Conservation (phyloP, 768 basidiomycete species). For the Hemileccinum impolitum region DNA sequence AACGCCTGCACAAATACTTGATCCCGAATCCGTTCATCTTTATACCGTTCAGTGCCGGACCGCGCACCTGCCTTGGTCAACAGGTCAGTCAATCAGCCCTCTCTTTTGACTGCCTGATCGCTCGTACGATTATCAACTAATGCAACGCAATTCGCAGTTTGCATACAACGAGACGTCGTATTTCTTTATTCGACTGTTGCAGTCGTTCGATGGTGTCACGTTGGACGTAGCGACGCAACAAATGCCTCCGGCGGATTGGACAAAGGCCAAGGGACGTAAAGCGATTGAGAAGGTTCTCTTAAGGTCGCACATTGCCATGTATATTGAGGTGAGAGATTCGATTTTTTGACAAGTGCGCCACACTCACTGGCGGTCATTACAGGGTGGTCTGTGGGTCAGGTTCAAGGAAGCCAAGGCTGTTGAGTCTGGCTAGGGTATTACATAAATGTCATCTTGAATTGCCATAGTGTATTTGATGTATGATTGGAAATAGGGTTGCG, state of each 20-base stretch:
- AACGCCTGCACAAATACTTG: conserved; percentile 49
- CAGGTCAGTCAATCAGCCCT: conserved; percentile 15
- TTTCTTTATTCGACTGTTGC: conserved; percentile 51
- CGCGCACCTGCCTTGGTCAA: too few species aligned
- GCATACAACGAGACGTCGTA: conserved; percentile 56
- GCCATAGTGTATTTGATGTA: too few species aligned
- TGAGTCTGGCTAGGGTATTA: conserved; percentile 3
- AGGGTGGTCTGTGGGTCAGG: conserved; percentile 26
- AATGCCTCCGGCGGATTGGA: conserved; percentile 33
- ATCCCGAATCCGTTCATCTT: conserved; percentile 54
- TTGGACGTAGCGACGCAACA: conserved; percentile 38
- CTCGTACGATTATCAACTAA: too few species aligned
- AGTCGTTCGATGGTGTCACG: conserved; percentile 42
- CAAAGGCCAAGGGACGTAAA: conserved; percentile 32
- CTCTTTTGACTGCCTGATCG: too few species aligned
- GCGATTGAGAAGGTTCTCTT: conserved; percentile 40
- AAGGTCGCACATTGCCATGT: conserved; percentile 41
- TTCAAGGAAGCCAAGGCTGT: conserved; percentile 21
- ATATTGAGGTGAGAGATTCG: conserved; percentile 30
- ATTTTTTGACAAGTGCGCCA: too few species aligned
- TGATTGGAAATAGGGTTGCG: too few species aligned
- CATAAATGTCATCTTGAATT: too few species aligned
- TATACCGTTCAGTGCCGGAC: too few species aligned
- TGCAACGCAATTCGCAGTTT: conserved; percentile 31
- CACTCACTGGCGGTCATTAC: background rate